phyloP scores from a whole-genome alignment of 345 rosid species.

The Salix purpurea region DNA sequence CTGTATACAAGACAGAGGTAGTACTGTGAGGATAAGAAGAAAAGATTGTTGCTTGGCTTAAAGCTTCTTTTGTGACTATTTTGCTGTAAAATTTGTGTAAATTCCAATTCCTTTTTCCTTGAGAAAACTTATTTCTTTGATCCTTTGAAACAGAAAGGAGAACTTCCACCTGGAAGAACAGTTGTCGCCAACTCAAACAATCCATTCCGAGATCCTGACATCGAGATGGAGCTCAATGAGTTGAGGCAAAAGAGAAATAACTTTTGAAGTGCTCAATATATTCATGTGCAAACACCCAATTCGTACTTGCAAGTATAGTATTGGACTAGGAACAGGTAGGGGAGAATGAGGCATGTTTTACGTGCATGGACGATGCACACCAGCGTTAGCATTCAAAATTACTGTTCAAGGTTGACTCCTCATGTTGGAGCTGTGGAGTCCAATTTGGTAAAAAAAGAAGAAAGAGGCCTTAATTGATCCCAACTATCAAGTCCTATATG shows the following conservation, averaged over 20 bases:
- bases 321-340: neutral
- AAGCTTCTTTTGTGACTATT: neutral
- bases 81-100: neutral
- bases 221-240: constrained; percentile 67
- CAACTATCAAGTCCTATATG: too few relatives aligned
- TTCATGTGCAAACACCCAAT: neutral
- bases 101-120: neutral
- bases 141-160: constrained; percentile 49
- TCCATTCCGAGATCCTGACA: constrained; percentile 48
- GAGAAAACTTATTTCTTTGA: neutral
- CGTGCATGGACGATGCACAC: too few relatives aligned
- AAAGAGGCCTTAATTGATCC: too few relatives aligned
- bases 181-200: constrained; percentile 30
- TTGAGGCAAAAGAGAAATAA: constrained; percentile 40
- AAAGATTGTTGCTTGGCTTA: neutral
- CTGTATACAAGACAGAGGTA: neutral
- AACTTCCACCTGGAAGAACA: constrained; percentile 64
- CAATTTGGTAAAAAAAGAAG: too few relatives aligned
- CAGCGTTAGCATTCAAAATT: too few relatives aligned
- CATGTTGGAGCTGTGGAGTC: too few relatives aligned
- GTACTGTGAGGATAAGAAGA: neutral
- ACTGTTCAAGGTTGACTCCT: too few relatives aligned
- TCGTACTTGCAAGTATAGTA: neutral
- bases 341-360: too few relatives aligned
- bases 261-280: neutral